Base-by-base conservation (phyloP, 106 monocot species). In the Allium cepa region DNA sequence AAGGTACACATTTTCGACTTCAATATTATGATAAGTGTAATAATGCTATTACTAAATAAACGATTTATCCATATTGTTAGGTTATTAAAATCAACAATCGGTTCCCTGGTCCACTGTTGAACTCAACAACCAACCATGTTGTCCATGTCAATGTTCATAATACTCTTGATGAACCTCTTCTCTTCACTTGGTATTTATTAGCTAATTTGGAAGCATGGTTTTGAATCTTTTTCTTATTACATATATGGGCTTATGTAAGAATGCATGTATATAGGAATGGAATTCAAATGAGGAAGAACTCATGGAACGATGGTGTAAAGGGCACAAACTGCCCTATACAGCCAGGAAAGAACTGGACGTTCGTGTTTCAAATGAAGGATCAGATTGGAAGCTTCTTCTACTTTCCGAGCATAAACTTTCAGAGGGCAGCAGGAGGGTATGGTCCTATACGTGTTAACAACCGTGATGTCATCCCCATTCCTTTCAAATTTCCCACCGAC, bases 341-440 rank as follows among this genome's bases (percentile, higher is more conserved):
- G 9, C 75, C 79, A 22, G 75, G 79, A 12, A 46, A 59, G 59
- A 80, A 65, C 65, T 80, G 79, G 79, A 74, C 68, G 1, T 80
- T 69, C 52, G 4, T 0, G 3, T 69, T 80, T 17, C 74, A 80
- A 53, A 17, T 71, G 58, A 80, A 80, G 70, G 79, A 80, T 52
- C 79, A 80, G 45, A 75, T 80, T 15, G 79, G 79, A 3, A 80
- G 79, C 79, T 80, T 75, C 75, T 75, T 71, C 75, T 80, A 80
- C 74, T 75, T 70, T 63, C 78, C 78, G 0, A 64, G 63, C 57
- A 11, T 73, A 10, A 26, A 26, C 12, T 64, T 79, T 16, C 79
- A 75, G 56, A 60, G 56, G 50, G 75, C 70, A 4, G 79, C 75
- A 4, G 79, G 79, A 22, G 79, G 79, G 3, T 80, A 75, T 46